Conservation (phyloP, 2,329 filamentous ascomycete genomes). For the Phoma sp. region DNA sequence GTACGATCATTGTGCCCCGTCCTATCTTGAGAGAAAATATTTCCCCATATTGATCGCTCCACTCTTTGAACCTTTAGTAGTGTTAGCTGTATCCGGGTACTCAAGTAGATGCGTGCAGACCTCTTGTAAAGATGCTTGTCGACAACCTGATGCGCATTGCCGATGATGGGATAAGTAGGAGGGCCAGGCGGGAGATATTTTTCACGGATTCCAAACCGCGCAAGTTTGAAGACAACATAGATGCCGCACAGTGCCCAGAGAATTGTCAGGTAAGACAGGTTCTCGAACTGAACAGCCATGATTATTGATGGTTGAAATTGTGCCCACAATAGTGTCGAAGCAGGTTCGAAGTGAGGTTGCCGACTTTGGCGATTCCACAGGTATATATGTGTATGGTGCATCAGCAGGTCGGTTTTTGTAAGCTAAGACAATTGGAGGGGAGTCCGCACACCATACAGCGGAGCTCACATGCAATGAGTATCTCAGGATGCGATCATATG, state of each 20-base stretch:
- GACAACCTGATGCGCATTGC: constrained; percentile 31
- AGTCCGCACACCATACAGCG: too few relatives aligned
- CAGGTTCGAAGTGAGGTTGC: too few relatives aligned
- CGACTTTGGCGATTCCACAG: too few relatives aligned
- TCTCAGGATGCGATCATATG: too few relatives aligned
- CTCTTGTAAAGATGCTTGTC: constrained; percentile 26
- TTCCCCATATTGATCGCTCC: constrained; percentile 27
- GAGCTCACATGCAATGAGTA: too few relatives aligned
- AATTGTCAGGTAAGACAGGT: neutral
- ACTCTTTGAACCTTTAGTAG: constrained; percentile 25
- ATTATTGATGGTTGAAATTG: too few relatives aligned
- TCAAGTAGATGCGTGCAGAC: constrained; percentile 2
- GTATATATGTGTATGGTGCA: too few relatives aligned
- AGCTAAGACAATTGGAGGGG: too few relatives aligned
- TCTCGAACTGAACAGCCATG: neutral
- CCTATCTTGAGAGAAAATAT: constrained; percentile 30
- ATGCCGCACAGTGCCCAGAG: too few relatives aligned
- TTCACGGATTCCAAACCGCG: constrained; percentile 30
- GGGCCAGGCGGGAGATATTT: constrained; percentile 36
- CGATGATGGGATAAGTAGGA: constrained; percentile 33
- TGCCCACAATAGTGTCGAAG: too few relatives aligned
- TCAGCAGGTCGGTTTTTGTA: too few relatives aligned
- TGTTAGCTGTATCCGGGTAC: neutral
- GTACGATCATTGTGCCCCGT: constrained; percentile 26
- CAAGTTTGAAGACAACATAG: constrained; percentile 23